Conservation (phyloP, 257 asterid genomes). For the Solanum appendiculatum region DNA sequence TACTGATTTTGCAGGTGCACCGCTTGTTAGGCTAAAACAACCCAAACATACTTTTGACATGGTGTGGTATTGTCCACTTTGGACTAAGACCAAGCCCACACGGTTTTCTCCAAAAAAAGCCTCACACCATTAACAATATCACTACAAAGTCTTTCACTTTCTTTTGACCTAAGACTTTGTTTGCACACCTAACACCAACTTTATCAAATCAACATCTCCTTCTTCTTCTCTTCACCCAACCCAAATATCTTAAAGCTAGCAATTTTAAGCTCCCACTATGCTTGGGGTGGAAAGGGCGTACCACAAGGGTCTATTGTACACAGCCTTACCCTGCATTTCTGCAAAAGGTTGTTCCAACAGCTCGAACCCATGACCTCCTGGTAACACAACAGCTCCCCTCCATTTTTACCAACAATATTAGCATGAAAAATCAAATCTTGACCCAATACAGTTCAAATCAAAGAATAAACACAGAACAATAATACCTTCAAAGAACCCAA, state of each 20-base stretch:
- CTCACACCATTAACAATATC: background rate
- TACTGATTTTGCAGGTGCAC: background rate
- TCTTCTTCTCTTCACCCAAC: background rate
- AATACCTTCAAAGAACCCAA: background rate
- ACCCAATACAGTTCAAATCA: background rate
- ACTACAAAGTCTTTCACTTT: background rate
- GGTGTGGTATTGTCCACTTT: background rate
- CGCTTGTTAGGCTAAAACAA: background rate
- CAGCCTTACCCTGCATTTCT: background rate
- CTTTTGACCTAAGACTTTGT: background rate
- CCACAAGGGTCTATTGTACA: accelerated
- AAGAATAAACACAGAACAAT: background rate
- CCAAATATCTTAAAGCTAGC: background rate
- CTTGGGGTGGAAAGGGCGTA: background rate
- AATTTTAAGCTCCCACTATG: background rate
- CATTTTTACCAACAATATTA: background rate
- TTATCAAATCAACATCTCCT: background rate
- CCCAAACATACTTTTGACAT: background rate
- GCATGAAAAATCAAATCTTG: background rate
- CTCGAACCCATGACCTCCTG: background rate
- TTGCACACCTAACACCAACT: background rate
- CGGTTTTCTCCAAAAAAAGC: background rate
- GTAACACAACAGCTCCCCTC: background rate
- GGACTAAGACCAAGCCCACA: background rate
- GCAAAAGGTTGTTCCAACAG: background rate